phyloP scores from a whole-genome alignment of 2,329 filamentous ascomycete genomes.

The Colletotrichum liriopes region DNA sequence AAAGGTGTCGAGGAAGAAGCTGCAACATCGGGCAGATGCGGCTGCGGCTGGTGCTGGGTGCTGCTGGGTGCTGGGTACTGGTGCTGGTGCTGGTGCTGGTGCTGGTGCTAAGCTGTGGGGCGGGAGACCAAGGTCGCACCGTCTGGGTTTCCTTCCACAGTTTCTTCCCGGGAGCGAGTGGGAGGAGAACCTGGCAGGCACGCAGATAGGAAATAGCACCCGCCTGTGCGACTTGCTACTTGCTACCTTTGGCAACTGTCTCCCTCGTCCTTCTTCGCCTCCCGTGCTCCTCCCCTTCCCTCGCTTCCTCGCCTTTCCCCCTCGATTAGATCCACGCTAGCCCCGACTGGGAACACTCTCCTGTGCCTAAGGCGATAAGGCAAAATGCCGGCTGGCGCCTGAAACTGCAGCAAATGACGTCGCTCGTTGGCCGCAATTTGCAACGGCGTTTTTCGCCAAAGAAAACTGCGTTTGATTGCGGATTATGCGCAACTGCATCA shows the following conservation, averaged over 20 bases:
- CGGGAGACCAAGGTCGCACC: conserved; percentile 17
- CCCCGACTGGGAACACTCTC: conserved; percentile 5
- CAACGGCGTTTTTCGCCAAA: conserved; percentile 8
- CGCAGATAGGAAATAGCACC: conserved; percentile 8
- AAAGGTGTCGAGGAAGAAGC: conserved; percentile 34
- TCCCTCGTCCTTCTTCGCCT: conserved; percentile 15
- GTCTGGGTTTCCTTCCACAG: conserved; percentile 9
- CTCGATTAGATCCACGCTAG: conserved; percentile 31
- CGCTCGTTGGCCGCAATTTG: conserved; percentile 15
- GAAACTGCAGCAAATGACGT: conserved; percentile 34
- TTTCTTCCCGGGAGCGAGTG: conserved; percentile 4
- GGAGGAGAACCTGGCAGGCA: not conserved
- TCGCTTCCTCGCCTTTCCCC: conserved; percentile 19
- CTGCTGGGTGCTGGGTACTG: conserved; percentile 41
- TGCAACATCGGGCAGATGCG: conserved; percentile 40
- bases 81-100: conserved; percentile 41
- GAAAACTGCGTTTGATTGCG: conserved; percentile 23
- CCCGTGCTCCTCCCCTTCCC: conserved; percentile 14
- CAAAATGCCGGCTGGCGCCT: conserved; percentile 1
- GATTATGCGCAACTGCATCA: conserved; percentile 17
- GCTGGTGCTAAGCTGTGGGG: conserved; percentile 6
- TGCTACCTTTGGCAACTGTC: not conserved
- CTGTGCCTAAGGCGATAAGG: conserved; percentile 39
- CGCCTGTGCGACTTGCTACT: not conserved
- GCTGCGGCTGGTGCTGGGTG: conserved; percentile 42